phyloP scores from a whole-genome alignment of 306 rosid species.

The Adenanthera pavonina region DNA sequence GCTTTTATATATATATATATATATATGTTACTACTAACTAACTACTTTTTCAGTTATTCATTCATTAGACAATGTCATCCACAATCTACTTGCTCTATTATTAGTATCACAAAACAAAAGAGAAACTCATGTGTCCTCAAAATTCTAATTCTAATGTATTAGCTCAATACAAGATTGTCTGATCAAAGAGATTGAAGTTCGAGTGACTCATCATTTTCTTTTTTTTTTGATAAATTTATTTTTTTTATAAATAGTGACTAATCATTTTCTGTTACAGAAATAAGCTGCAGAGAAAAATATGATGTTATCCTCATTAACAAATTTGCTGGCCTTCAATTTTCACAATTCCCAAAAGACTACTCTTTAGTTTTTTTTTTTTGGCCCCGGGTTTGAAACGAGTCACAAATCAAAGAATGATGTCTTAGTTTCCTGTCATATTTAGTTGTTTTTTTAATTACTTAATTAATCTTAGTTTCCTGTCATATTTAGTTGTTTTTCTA shows the following conservation, averaged over 20 bases:
- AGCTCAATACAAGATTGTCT: neutral
- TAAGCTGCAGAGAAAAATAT: neutral
- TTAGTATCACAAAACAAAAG: too few relatives aligned
- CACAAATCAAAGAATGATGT: neutral
- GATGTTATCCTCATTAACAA: too few relatives aligned
- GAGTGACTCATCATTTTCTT: too few relatives aligned
- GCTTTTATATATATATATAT: too few relatives aligned
- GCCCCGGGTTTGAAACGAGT: neutral
- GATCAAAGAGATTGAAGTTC: too few relatives aligned
- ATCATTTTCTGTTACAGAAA: neutral
- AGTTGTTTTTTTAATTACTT: neutral
- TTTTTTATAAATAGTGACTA: too few relatives aligned
- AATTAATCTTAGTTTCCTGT: conserved; percentile 9
- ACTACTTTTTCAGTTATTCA: too few relatives aligned
- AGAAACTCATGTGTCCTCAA: too few relatives aligned
- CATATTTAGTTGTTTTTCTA: neutral
- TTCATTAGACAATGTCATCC: neutral
- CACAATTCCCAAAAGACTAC: conserved; percentile 4
- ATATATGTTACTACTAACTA: too few relatives aligned
- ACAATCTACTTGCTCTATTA: neutral
- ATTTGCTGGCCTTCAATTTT: neutral
- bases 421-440: neutral
- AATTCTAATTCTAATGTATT: neutral
- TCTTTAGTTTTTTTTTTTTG: neutral
- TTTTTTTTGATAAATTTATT: too few relatives aligned